Evolutionary conservation across 805 yeast genomes (phyloP).

Genomic region (Scheffersomyces lignosus): DNA sequence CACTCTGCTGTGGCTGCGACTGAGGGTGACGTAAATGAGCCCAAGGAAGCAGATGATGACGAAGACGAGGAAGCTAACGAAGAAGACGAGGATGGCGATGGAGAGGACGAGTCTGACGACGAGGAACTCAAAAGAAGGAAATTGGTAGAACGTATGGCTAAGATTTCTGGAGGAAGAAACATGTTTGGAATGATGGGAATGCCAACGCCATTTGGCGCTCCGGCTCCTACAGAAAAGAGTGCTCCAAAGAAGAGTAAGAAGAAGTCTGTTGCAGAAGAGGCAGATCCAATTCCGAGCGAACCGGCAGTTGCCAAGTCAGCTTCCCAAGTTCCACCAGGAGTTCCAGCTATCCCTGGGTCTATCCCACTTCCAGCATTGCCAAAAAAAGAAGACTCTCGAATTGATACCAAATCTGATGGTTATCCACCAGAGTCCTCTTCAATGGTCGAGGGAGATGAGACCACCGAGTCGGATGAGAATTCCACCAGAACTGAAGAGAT

Average conservation of each 20-base stretch:
- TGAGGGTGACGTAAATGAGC: constrained; percentile 8
- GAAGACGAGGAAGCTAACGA: constrained; percentile 36
- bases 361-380: constrained; percentile 2
- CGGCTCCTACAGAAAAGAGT: constrained; percentile 7
- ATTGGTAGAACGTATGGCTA: constrained; percentile 94
- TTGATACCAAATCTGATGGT: not conserved
- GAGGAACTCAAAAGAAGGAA: constrained; percentile 76
- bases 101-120: constrained; percentile 64
- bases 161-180: constrained; percentile 81
- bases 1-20: too few species aligned
- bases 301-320: too few species aligned
- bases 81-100: constrained; percentile 50
- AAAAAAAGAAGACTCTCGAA: not conserved
- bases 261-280: not conserved
- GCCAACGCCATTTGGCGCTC: constrained; percentile 40
- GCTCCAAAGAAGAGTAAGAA: constrained; percentile 4
- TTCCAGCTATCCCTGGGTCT: constrained; percentile 3
- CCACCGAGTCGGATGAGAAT: constrained; percentile 16
- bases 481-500: constrained; percentile 11
- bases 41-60: not conserved
- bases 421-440: constrained; percentile 8
- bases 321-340: too few species aligned
- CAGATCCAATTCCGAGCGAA: constrained; percentile 1
- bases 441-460: constrained; percentile 24
- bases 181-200: constrained; percentile 74